A percentile compares a stretch with the other conserved stretches of the same genome.
Conservation (phyloP, 192 early-diverging fungal genomes). For the Diversispora eburnea region DNA sequence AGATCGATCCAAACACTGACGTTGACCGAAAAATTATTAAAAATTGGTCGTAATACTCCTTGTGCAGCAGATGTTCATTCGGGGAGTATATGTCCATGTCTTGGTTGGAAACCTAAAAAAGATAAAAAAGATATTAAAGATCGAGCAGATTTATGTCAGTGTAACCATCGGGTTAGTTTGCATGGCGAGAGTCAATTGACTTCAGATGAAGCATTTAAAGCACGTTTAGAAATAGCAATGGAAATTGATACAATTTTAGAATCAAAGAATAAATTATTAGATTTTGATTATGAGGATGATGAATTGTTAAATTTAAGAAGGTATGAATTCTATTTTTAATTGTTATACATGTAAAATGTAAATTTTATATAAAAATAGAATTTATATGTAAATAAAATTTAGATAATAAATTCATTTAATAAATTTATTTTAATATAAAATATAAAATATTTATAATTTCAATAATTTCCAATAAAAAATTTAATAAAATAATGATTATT, state of each 20-base stretch:
- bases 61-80: slow-evolving; percentile 32
- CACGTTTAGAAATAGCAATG: slow-evolving; percentile 48
- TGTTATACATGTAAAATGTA: neutral
- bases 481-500: neutral
- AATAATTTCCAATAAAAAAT: neutral
- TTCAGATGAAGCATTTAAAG: slow-evolving; percentile 42
- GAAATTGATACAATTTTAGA: slow-evolving; percentile 48
- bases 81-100: slow-evolving; percentile 38
- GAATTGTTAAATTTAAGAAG: slow-evolving; percentile 45
- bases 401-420: too few relatives aligned
- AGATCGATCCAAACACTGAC: slow-evolving; percentile 34
- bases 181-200: slow-evolving; percentile 40
- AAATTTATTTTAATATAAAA: too few relatives aligned
- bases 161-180: slow-evolving; percentile 43
- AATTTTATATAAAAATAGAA: neutral
- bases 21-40: slow-evolving; percentile 43
- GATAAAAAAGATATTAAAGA: slow-evolving; percentile 30
- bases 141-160: slow-evolving; percentile 40
- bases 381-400: too few relatives aligned
- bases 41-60: slow-evolving; percentile 46
- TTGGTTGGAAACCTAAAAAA: slow-evolving; percentile 48
- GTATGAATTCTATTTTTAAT: slow-evolving; percentile 25
- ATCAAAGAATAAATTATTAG: slow-evolving; percentile 50
- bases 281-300: slow-evolving; percentile 51
- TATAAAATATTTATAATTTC: too few relatives aligned